A percentile compares a stretch with the other conserved stretches of the same genome.
Evolutionary conservation across 257 asterid genomes (phyloP).

Genomic region (Solanum appendiculatum): DNA sequence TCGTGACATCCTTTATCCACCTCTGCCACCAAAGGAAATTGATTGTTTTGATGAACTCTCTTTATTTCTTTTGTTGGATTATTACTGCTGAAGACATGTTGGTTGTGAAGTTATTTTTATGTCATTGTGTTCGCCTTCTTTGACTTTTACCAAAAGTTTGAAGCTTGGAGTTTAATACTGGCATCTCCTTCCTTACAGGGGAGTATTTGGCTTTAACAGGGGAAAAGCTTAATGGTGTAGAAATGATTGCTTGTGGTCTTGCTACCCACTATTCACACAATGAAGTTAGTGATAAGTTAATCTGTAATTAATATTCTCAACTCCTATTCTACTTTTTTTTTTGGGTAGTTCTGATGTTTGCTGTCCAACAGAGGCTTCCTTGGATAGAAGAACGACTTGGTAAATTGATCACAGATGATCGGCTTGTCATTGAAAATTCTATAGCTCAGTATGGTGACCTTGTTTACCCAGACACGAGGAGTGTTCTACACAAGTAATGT

Average conservation of each 20-base stretch:
- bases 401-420: slow-evolving; percentile 76
- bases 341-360: background rate
- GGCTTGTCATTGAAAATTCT: slow-evolving; percentile 71
- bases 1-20: background rate
- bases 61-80: background rate
- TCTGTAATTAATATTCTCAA: slow-evolving; percentile 12
- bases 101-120: background rate
- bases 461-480: slow-evolving; percentile 65
- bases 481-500: slow-evolving; percentile 64
- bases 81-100: background rate
- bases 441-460: slow-evolving; percentile 85
- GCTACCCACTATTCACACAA: slow-evolving; percentile 78
- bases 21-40: background rate
- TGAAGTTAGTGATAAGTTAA: slow-evolving; percentile 35
- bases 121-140: background rate
- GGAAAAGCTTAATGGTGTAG: slow-evolving; percentile 76
- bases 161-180: background rate
- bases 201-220: slow-evolving; percentile 96
- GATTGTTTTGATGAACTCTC: background rate
- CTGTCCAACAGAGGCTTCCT: slow-evolving; percentile 66
- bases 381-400: slow-evolving; percentile 92
- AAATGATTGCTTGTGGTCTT: slow-evolving; percentile 92
- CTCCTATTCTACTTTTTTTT: background rate
- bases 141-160: background rate
- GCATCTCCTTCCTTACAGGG: slow-evolving; percentile 38